Evolutionary conservation across 345 rosid species (phyloP).

Genomic region (Durio zibethinus): DNA sequence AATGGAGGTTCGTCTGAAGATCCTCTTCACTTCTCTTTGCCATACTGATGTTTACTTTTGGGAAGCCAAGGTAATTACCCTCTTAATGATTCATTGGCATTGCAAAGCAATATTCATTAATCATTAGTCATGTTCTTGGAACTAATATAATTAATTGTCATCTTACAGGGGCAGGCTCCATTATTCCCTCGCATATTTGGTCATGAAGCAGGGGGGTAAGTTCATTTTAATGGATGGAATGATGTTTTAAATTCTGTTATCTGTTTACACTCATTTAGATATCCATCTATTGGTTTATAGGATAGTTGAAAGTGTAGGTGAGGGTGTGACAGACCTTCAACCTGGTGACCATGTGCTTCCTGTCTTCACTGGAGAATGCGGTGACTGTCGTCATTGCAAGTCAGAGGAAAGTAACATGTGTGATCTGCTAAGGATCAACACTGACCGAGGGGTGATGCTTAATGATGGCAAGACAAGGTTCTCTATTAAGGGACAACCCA

Average conservation of each 20-base stretch:
- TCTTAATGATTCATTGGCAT: background rate
- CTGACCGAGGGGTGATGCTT: conserved; percentile 37
- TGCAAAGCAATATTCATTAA: background rate
- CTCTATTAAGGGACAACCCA: conserved; percentile 37
- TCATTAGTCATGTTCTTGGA: background rate
- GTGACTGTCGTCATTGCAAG: conserved; percentile 31
- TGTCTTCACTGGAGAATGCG: conserved; percentile 41
- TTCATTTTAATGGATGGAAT: background rate
- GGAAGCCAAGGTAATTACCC: conserved; percentile 33
- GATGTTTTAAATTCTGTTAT: background rate
- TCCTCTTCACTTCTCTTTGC: conserved; percentile 32
- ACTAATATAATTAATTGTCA: background rate
- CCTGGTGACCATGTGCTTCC: conserved; percentile 46
- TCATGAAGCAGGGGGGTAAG: conserved; percentile 33
- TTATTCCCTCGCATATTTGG: conserved; percentile 31
- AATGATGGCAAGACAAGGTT: conserved; percentile 39
- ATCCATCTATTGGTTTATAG: background rate
- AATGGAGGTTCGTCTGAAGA: conserved; percentile 33
- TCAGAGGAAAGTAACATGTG: conserved; percentile 40
- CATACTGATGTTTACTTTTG: conserved; percentile 38
- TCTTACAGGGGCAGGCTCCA: conserved; percentile 22
- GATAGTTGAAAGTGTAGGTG: conserved; percentile 47
- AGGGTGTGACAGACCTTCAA: conserved; percentile 33
- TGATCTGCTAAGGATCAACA: conserved; percentile 33
- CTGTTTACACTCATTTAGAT: background rate